Evolutionary conservation across 306 rosid species (phyloP), one percentile per base, ranked within the genome.

Genomic region (Pyrus communis): DNA sequence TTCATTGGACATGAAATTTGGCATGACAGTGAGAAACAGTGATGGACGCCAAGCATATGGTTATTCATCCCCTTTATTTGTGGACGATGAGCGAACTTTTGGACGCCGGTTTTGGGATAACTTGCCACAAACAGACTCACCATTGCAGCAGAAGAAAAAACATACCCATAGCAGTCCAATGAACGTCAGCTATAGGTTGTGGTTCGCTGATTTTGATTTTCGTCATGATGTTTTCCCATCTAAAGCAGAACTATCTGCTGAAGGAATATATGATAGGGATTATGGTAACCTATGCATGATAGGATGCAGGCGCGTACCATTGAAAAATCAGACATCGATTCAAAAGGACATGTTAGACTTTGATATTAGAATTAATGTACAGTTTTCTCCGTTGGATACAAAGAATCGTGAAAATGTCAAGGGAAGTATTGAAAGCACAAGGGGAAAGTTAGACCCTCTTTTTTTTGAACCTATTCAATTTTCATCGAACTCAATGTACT

Each of bases 371-470:
- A 66, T 95, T 75, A 84, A 75, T 69, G 64, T 90, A 42, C 95
- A 89, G 55, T 95, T 92, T 81, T 85, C 93, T 82, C 87, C 93
- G 2, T 38, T 92, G 85, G 75, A 85, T 75, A 71, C 89, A 8
- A 84, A 83, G 76, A 75, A 79, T 28, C 72, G 73, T 70, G 84
- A 82, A 66, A 79, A 69, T 73, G 57, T 90, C 75, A 83, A 79
- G 83, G 98, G 98, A 74, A 84, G 82, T 55, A 87, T 92, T 62
- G 87, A 85, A 84, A 95, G 97, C 88, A 86, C 80, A 30, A 83
- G 98, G 82, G 58, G 31, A 18, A 83, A 79, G 76, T 79, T 82
- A 23, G 93, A 95, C 74, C 91, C 89, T 59, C 82, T 85, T 63
- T 87, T 90, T 82, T 95, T 95, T 77, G 85, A 82, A 15, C 81